Evolutionary conservation across 2,329 filamentous ascomycete genomes (phyloP).

Genomic region (Fusarium humuli): DNA sequence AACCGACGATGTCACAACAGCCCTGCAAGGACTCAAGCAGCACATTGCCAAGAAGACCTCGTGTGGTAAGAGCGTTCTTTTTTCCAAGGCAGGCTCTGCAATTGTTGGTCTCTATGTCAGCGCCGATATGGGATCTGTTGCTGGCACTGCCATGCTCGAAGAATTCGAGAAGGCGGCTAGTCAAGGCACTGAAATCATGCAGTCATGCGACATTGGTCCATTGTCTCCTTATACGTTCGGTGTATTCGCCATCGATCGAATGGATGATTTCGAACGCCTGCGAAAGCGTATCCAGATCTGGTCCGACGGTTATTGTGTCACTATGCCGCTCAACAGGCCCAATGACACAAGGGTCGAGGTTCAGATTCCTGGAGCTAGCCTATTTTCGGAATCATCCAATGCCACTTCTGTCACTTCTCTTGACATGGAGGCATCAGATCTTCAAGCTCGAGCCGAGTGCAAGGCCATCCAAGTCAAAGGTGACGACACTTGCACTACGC

Average conservation of each 20-base stretch:
- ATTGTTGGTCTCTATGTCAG: background rate
- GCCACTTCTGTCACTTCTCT: background rate
- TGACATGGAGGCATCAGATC: background rate
- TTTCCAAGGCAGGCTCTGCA: background rate
- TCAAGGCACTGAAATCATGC: background rate
- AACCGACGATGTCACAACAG: background rate
- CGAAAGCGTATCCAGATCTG: background rate
- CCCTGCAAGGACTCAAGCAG: background rate
- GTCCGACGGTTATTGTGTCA: background rate
- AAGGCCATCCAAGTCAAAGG: conserved; percentile 4
- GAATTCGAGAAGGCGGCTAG: background rate
- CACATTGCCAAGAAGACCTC: background rate
- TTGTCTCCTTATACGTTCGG: background rate
- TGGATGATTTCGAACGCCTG: background rate
- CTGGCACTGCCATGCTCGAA: background rate
- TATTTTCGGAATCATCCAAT: background rate
- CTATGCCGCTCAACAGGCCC: background rate
- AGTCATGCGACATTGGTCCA: background rate
- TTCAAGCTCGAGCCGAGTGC: conserved; percentile 1
- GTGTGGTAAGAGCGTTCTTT: background rate
- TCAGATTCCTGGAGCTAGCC: background rate
- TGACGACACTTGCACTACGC: conserved; percentile 50
- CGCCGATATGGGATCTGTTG: background rate
- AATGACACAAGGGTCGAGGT: background rate
- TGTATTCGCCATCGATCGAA: background rate